Evolutionary conservation across 202 grass and related monocot species (phyloP).

Genomic region (Panicum virgatum): DNA sequence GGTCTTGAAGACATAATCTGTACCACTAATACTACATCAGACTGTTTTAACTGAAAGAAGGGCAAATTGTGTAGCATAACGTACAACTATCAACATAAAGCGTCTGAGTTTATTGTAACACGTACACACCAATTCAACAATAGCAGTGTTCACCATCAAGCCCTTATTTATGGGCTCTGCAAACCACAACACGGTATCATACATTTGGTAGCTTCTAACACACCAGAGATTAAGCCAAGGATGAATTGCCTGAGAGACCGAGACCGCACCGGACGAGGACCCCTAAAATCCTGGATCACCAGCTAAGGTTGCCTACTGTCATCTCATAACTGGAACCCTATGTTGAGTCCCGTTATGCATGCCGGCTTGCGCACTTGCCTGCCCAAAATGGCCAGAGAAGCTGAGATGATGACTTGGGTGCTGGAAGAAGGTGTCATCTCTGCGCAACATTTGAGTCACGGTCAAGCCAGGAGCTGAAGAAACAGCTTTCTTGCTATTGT

Average conservation of each 20-base stretch:
- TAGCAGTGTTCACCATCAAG: constrained; percentile 5
- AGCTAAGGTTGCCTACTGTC: neutral
- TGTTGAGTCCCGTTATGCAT: constrained; percentile 25
- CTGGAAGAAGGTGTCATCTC: constrained; percentile 37
- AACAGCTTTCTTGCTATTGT: constrained; percentile 16
- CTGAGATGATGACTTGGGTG: constrained; percentile 40
- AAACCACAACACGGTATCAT: neutral
- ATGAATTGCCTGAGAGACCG: constrained; percentile 56
- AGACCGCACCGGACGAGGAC: constrained; percentile 29
- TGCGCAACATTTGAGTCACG: neutral
- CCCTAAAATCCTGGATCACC: constrained; percentile 3
- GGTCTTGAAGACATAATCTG: neutral
- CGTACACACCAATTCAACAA: constrained; percentile 12
- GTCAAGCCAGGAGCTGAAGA: constrained; percentile 29
- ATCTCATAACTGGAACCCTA: constrained; percentile 40
- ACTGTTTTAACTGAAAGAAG: neutral
- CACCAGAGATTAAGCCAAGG: constrained; percentile 56
- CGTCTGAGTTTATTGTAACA: constrained; percentile 10
- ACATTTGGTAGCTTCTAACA: constrained; percentile 21
- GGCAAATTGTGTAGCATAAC: neutral
- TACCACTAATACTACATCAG: neutral
- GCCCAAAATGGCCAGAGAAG: constrained; percentile 33
- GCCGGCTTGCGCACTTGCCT: constrained; percentile 5
- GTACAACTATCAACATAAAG: neutral
- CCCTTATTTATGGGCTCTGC: constrained; percentile 25